Conservation (phyloP, 768 basidiomycete genomes). For the Suillus clintonianus region DNA sequence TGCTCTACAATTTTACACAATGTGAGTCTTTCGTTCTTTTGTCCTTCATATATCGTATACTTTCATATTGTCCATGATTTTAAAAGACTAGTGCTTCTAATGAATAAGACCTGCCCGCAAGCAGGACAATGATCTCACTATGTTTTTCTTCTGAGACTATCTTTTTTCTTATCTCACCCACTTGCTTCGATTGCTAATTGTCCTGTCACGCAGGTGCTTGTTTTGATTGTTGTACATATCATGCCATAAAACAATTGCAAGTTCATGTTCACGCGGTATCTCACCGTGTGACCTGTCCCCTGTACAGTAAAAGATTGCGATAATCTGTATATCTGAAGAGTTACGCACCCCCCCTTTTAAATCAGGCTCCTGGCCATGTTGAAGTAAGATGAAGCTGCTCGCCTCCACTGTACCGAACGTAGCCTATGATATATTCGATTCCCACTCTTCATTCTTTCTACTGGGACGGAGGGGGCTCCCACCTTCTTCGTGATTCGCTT, state of each 20-base stretch:
- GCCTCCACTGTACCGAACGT: background rate
- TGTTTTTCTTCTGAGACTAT: slow-evolving; percentile 11
- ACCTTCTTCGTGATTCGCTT: background rate
- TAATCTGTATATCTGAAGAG: too few species aligned
- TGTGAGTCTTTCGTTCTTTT: background rate
- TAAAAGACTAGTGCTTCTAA: too few species aligned
- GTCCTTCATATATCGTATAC: background rate
- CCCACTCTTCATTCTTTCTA: background rate
- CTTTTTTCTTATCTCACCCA: background rate
- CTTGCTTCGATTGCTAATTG: background rate
- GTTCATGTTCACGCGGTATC: too few species aligned
- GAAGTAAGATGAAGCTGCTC: background rate
- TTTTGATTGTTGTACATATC: background rate
- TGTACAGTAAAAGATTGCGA: too few species aligned
- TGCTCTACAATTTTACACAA: too few species aligned
- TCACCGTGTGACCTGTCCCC: too few species aligned
- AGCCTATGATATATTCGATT: too few species aligned
- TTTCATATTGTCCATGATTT: slow-evolving; percentile 19
- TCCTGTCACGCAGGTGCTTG: background rate
- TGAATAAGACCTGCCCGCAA: slow-evolving; percentile 22
- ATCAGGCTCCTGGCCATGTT: too few species aligned
- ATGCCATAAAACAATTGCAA: background rate
- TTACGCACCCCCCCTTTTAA: too few species aligned
- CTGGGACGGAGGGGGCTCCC: background rate
- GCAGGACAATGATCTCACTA: slow-evolving; percentile 13